A percentile compares a stretch with the other conserved stretches of the same genome.
Conservation (phyloP, 1,284 basidiomycete species). For the Tetrapyrgos nigripes region DNA sequence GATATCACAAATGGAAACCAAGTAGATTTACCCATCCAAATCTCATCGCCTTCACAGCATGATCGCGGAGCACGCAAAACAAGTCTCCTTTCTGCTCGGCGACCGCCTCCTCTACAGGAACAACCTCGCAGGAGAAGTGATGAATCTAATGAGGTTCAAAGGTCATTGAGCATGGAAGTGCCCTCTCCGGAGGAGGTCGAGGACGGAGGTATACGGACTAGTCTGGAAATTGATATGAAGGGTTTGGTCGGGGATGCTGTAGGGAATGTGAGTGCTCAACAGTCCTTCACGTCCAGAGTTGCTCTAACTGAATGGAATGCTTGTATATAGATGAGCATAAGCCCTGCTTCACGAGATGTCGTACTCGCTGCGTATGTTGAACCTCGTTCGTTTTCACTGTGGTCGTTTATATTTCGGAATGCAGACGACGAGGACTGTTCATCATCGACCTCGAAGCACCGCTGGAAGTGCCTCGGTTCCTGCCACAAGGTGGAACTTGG, state of each 20-base stretch:
- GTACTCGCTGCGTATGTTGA: slow-evolving; percentile 76
- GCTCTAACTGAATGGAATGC: background rate
- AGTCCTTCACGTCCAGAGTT: background rate
- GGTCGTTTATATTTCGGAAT: background rate
- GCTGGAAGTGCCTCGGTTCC: slow-evolving; percentile 86
- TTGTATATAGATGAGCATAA: slow-evolving; percentile 74
- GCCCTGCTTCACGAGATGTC: slow-evolving; percentile 79
- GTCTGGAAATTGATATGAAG: slow-evolving; percentile 79
- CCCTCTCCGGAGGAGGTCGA: slow-evolving; percentile 57
- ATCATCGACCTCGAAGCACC: slow-evolving; percentile 94
- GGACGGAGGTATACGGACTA: slow-evolving; percentile 60
- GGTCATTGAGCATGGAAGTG: too few relatives aligned
- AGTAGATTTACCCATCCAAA: too few relatives aligned
- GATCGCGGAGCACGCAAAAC: too few relatives aligned
- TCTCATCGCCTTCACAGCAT: too few relatives aligned
- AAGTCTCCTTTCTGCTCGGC: too few relatives aligned
- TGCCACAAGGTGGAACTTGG: slow-evolving; percentile 97
- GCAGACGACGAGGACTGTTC: slow-evolving; percentile 90
- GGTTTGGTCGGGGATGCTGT: slow-evolving; percentile 80
- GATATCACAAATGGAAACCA: too few relatives aligned
- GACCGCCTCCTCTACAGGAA: too few relatives aligned
- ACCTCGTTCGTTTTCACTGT: slow-evolving; percentile 6
- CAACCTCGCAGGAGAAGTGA: too few relatives aligned
- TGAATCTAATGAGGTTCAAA: too few relatives aligned
- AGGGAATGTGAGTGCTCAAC: slow-evolving; percentile 68